Evolutionary conservation across 768 basidiomycete species (phyloP).

Genomic region (Psilocybe sp.): DNA sequence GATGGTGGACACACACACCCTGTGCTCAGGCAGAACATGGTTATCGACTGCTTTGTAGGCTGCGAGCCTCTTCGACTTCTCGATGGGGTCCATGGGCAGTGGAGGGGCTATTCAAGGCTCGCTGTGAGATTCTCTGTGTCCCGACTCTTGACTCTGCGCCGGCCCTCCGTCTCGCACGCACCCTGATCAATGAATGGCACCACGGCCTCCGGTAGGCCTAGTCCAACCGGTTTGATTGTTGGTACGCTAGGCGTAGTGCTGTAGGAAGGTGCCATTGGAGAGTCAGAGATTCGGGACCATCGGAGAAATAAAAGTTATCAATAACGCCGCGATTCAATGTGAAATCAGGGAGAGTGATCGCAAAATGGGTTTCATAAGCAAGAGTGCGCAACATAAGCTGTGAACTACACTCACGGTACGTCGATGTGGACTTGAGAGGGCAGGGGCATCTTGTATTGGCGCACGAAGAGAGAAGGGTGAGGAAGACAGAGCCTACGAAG

Average conservation of each 20-base stretch:
- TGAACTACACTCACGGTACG: slow-evolving; percentile 17
- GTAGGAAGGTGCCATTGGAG: neutral
- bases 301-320: slow-evolving; percentile 2
- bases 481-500: slow-evolving; percentile 1
- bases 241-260: slow-evolving; percentile 15
- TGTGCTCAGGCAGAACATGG: slow-evolving; percentile 80
- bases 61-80: slow-evolving; percentile 84
- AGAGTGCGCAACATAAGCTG: neutral
- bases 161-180: slow-evolving; percentile 2
- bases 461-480: slow-evolving; percentile 15
- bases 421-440: slow-evolving; percentile 26
- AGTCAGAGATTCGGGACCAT: neutral
- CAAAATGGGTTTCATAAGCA: neutral
- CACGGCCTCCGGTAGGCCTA: slow-evolving; percentile 11
- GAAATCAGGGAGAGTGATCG: slow-evolving; percentile 1
- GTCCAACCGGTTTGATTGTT: slow-evolving; percentile 16
- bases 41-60: slow-evolving; percentile 94
- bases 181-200: slow-evolving; percentile 9
- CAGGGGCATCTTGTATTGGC: slow-evolving; percentile 27
- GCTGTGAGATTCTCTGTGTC: neutral
- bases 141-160: neutral
- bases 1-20: slow-evolving; percentile 41
- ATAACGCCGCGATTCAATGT: slow-evolving; percentile 1
- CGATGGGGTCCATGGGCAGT: slow-evolving; percentile 47
- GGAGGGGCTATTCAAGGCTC: slow-evolving; percentile 16